Base-by-base conservation (phyloP, 1,284 basidiomycete genomes). In the Heliocybe sulcata region DNA sequence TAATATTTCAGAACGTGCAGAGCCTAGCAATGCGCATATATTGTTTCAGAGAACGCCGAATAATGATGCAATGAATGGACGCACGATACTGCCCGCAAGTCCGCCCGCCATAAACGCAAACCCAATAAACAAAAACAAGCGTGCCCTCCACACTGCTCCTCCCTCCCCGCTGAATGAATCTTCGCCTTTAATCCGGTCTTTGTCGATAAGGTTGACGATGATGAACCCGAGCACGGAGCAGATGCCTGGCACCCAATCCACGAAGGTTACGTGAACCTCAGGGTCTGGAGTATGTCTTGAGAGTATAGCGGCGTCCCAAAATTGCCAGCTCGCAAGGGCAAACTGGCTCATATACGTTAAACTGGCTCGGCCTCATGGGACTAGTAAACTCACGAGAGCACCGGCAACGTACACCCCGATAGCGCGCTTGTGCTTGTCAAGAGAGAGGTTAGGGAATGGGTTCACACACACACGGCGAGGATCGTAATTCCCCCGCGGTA, bases 81-180 rank as follows among this genome's bases (percentile, higher is more conserved):
- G 65, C 65, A 94, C 92, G 64, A 96, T 81, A 65, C 92, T 94
- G 48, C 95, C 95, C 11, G 95, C 95, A 53, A 98, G 71, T 1
- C 95, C 96, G 25, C 95, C 95, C 0, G 95, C 95, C 92, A 98
- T 93, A 53, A 98, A 72, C 0, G 96, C 94, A 65, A 99, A 98
- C 0, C 96, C 96, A 59, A 98, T 82, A 72, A 99, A 99, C 61
- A 98, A 72, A 62, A 96, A 85, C 58, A 96, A 72, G 33, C 94
- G 76, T 2, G 95, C 94, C 58, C 92, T 79, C 91, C 93, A 96
- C 16, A 95, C 92, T 1, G 92, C 90, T 3, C 84, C 75, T 0
- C 87, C 77, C 62, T 93, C 92, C 2, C 87, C 85, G 16, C 38
- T 42, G 67, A 85, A 89, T 2, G 80, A 83, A 59, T 91, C 92